Evolutionary conservation across 2,329 filamentous ascomycete species (phyloP), one percentile per base, ranked within the genome.

Genomic region (Emergomyces orientalis): DNA sequence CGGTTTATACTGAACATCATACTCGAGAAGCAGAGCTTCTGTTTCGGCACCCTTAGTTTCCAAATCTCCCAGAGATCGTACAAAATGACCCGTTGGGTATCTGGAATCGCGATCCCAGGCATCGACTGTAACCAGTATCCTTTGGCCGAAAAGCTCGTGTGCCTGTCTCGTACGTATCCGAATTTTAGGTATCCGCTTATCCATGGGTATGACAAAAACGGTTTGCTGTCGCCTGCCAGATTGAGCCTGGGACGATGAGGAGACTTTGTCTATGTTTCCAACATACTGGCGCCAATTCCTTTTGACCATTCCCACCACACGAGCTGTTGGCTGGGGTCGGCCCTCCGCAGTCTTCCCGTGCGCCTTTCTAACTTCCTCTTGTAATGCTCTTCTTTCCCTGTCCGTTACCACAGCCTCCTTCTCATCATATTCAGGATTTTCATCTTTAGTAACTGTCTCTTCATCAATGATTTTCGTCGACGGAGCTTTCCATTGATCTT

Each of bases 261-360:
- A 95, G 13, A 89, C 90, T 59, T 88, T 87, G 72, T 99, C 94
- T 63, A 99, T 88, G 72, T 97, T 92, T 1, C 94, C 94, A 65
- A 99, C 94, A 69, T 97, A 97, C 75, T 97, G 95, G 65, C 94
- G 85, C 94, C 94, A 99, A 75, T 97, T 97, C 60, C 94, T 86
- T 78, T 96, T 97, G 73, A 96, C 85, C 30, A 97, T 83, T 57
- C 94, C 94, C 7, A 97, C 91, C 14, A 99, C 89, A 72, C 85
- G 90, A 32, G 93, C 94, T 7, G 94, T 97, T 7, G 94, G 94
- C 70, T 97, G 91, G 2, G 90, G 86, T 59, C 86, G 85, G 54
- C 87, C 88, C 75, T 97, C 91, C 0, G 84, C 83, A 61, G 80
- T 85, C 71, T 88, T 87, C 60, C 86, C 88, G 69, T 97, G 93